Evolutionary conservation across 2,329 filamentous ascomycete genomes (phyloP), one percentile per base, ranked within the genome.

Genomic region (Paracorniculantispora psalliotae): DNA sequence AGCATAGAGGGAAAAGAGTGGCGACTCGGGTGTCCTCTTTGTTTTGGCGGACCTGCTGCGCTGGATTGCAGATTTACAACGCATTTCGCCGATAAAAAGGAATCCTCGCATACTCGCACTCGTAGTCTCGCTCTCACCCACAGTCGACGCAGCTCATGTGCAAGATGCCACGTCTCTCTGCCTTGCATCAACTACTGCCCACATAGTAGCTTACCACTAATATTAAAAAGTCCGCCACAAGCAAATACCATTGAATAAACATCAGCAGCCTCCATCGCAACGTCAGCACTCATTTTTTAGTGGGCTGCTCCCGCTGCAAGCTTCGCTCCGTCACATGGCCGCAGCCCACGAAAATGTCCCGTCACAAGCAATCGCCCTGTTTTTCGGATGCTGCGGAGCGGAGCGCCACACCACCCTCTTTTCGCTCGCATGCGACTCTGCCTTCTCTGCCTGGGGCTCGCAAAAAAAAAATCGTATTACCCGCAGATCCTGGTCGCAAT

Each of bases 341-440:
- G 48, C 57, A n/a, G 48, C 44, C 44, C 55, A 63, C 63, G 60
- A 64, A 60, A 62, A 62, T 55, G 48, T 62, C 53, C 59, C 63
- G 61, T 35, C 57, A 53, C 17, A 50, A 37, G 41, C 43, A 23
- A 43, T 44, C 41, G 44, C 23, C 53, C 49, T 12, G 7, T 33
- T 33, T 43, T 21, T 44, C 59, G 33, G 62, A 61, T 62, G 59
- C 47, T 46, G 48, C 60, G 62, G 61, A 61, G 41, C 53, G 41
- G 25, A 48, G 52, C 47, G 25, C 37, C 44, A 57, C 33, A 41
- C 23, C 21, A 25, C 6, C 19, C 33, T n/a, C 17, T 15, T 37
- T 5, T 15, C 39, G 8, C 37, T 43, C 39, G 39, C 25, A 52
- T 3, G 21, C 25, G 7, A 39, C 13, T 3, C 23, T 30, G 30